Evolutionary conservation across 768 basidiomycete species (phyloP).

Genomic region (Boletus vinaceobasis): DNA sequence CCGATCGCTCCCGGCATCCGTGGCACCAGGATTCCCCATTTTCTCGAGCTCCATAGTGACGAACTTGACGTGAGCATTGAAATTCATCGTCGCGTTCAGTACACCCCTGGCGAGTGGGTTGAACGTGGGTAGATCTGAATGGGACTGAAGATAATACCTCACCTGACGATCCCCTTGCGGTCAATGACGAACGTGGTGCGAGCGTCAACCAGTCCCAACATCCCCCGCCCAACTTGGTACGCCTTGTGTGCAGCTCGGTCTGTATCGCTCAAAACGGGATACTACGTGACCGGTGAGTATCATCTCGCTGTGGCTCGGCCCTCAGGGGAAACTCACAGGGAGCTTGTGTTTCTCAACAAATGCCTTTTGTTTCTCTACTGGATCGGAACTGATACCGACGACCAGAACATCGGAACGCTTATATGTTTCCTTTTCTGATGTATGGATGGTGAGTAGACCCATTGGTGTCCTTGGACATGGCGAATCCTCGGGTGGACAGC

Average conservation of each 20-base stretch:
- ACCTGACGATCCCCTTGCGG: conserved; percentile 64
- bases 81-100: conserved; percentile 58
- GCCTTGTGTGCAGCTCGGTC: conserved; percentile 59
- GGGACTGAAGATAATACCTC: conserved; percentile 13
- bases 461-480: not conserved
- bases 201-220: conserved; percentile 62
- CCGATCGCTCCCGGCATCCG: not conserved
- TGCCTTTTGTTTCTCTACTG: conserved; percentile 66
- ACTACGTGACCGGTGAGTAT: conserved; percentile 38
- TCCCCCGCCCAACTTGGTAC: conserved; percentile 62
- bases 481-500: not conserved
- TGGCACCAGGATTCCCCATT: conserved; percentile 26
- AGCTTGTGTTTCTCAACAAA: conserved; percentile 73
- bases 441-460: not conserved
- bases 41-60: conserved; percentile 64
- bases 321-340: conserved; percentile 40
- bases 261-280: conserved; percentile 74
- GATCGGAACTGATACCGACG: conserved; percentile 71
- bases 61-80: conserved; percentile 65
- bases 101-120: conserved; percentile 42
- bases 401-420: conserved; percentile 61
- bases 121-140: conserved; percentile 1
- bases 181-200: conserved; percentile 80
- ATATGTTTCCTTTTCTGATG: conserved; percentile 62
- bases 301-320: not conserved